Base-by-base conservation (phyloP, 352 stramenopile species). In the Phytophthora hybrid region DNA sequence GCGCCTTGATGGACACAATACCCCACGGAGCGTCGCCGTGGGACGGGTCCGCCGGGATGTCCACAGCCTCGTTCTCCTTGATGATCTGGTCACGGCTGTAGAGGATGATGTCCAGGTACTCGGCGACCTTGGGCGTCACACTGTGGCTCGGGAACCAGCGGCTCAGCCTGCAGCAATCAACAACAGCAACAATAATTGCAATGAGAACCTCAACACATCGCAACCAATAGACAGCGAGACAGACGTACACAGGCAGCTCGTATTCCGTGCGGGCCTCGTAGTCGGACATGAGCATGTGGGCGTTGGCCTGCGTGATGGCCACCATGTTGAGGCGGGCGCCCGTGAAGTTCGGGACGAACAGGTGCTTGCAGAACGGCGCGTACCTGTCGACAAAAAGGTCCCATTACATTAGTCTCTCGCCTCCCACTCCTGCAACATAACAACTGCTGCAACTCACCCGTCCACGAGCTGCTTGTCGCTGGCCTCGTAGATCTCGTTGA, bases 301-400 rank as follows among this genome's bases (percentile, higher is more conserved):
- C 85, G 78, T 99, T 99, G 46, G 97, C 93, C 57, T 91, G 76
- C n/a, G 93, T 99, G 71, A 99, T 98, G 1, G 87, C 77, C 63
- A 98, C 83, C 59, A 83, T 96, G 32, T 94, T 96, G 78, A 97
- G 92, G 56, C 88, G 87, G 55, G 90, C 89, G 46, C 93, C 89
- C 23, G 88, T 94, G 73, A 98, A 98, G 83, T 99, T 99, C 19
- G 94, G 83, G 34, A 99, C 78, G 76, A 99, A 99, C 34, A 99
- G 62, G 83, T 99, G 98, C 88, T 99, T 99, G 87, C 98, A 99
- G 84, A 99, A 99, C 34, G 98, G 95, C 60, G 98, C 98, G 77
- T 99, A 99, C 23, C 94, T 97, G 39, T 54, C 10, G n/a, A 51
- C 5, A 9, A n/a, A 51, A 3, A n/a, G 23, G 16, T 4, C 18